Base-by-base conservation (phyloP, 2,329 filamentous ascomycete species). In the Aureobasidium sp. region DNA sequence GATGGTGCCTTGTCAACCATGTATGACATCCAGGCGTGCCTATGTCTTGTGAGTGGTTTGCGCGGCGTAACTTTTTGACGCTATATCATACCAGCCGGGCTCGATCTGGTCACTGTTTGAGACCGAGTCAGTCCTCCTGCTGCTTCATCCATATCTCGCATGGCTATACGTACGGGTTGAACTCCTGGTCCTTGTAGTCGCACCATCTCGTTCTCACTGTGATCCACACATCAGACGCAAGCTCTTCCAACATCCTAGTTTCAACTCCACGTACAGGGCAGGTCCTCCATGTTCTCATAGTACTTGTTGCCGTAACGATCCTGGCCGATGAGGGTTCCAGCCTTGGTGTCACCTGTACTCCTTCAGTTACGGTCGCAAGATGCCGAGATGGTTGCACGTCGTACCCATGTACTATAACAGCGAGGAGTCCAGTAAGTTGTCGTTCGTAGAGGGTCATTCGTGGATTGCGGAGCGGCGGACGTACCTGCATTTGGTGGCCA, bases 21-120 rank as follows among this genome's bases (percentile, higher is more conserved):
- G 78, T 99, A 97, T 66, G 90, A 90, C 68, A 99, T 91, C 94
- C 94, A 99, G 31, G 89, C 90, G 78, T 97, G 94, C 94, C 83
- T 84, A 63, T 37, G 35, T 62, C 68, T 31, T 21, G 21, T 47
- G 29, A 47, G 60, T 65, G 29, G 27, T 13, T 27, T 23, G 38
- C 31, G 25, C 35, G 17, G 45, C 17, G 19, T 6, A 11, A 15
- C 10, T 6, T 57, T 29, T 17, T 27, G 7, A n/a, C 4, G 3
- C 15, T 8, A 11, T 49, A 21, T 51, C 68, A 27, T 76, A 84
- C 82, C 94, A 99, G 75, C 93, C 89, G 54, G 93, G 92, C 76
- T 97, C 93, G 69, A 96, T 89, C 59, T 96, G 90, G 62, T 84
- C 84, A 64, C 85, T 88, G 65, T 62, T 42, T 62, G 68, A 61